Evolutionary conservation across 495 filamentous ascomycete species (phyloP).

Genomic region (Schizothecium vesticola): DNA sequence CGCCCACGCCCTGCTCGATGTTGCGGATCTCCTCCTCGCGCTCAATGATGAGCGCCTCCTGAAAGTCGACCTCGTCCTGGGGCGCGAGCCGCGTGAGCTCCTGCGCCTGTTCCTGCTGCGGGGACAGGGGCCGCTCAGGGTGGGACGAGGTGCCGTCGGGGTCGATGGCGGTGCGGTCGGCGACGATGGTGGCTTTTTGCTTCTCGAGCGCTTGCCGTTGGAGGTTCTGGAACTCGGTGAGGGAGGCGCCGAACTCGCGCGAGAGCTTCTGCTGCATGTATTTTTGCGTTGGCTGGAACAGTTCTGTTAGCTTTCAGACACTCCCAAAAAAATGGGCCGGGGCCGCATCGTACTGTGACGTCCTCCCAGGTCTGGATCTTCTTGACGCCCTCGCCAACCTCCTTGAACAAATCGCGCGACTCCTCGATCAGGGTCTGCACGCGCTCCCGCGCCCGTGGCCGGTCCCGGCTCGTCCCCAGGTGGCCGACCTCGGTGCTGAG

Average conservation of each 20-base stretch:
- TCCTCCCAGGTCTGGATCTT: slow-evolving; percentile 88
- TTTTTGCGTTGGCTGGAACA: slow-evolving; percentile 65
- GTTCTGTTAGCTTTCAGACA: background rate
- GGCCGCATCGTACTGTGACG: slow-evolving; percentile 62
- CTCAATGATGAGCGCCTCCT: slow-evolving; percentile 90
- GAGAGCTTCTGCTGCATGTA: slow-evolving; percentile 94
- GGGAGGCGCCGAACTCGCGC: slow-evolving; percentile 79
- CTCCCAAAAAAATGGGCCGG: background rate
- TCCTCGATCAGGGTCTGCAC: slow-evolving; percentile 83
- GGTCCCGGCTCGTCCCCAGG: slow-evolving; percentile 86
- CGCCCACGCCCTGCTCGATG: slow-evolving; percentile 92
- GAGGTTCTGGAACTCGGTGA: slow-evolving; percentile 84
- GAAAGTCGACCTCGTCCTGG: slow-evolving; percentile 96
- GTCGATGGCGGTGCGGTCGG: slow-evolving; percentile 64
- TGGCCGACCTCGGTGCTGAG: slow-evolving; percentile 75
- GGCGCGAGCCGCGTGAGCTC: slow-evolving; percentile 76
- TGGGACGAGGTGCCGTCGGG: slow-evolving; percentile 29
- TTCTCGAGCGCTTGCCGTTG: slow-evolving; percentile 89
- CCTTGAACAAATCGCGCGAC: slow-evolving; percentile 80
- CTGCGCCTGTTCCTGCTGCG: slow-evolving; percentile 65
- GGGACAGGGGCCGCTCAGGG: slow-evolving; percentile 35
- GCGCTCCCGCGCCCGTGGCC: slow-evolving; percentile 81
- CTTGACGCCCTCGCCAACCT: slow-evolving; percentile 88
- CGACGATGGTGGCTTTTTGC: slow-evolving; percentile 76
- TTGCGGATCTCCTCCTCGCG: slow-evolving; percentile 93